These are phyloP conservation scores for Anisodus acutangulus DNA, from an alignment of 257 asterid species.

Conservation along the genomic window DNA sequence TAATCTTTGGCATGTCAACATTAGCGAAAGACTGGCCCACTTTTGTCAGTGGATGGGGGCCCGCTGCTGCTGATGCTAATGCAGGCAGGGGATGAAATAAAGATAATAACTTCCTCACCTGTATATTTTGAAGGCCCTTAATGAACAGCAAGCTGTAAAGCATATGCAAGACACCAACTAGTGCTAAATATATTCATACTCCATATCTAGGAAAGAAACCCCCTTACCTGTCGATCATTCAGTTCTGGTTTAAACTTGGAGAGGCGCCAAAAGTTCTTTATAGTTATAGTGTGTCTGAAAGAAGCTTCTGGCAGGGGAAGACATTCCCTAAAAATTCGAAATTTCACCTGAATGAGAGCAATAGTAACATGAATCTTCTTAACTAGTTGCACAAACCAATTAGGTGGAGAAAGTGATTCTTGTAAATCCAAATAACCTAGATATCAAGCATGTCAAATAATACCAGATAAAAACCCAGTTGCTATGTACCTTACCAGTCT, in stretches of 20 bases:
- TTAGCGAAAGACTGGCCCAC: constrained; percentile 35
- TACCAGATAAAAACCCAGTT: not conserved
- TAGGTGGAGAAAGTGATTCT: not conserved
- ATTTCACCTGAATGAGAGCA: constrained; percentile 65
- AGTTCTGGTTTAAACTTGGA: constrained; percentile 74
- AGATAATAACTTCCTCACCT: constrained; percentile 61
- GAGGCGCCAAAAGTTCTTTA: constrained; percentile 64
- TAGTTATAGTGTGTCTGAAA: constrained; percentile 44
- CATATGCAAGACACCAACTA: constrained; percentile 15
- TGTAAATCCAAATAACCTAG: not conserved
- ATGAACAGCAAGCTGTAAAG: constrained; percentile 22
- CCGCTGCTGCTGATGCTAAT: constrained; percentile 35
- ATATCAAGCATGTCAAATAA: not conserved
- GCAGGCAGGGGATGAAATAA: constrained; percentile 56
- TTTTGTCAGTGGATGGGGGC: constrained; percentile 36
- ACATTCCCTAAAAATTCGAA: constrained; percentile 70
- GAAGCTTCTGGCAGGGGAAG: constrained; percentile 69
- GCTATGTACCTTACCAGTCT: not conserved
- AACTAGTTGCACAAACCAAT: not conserved
- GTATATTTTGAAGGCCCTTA: constrained; percentile 25
- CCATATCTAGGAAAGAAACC: constrained; percentile 10
- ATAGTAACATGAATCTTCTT: constrained; percentile 28
- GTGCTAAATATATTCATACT: constrained; percentile 1
- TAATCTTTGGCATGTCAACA: constrained; percentile 26
- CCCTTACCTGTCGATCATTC: constrained; percentile 59